A percentile compares a stretch with the other conserved stretches of the same genome.
Conservation (phyloP, 2,329 filamentous ascomycete species). For the Ophiostoma perfectum region DNA sequence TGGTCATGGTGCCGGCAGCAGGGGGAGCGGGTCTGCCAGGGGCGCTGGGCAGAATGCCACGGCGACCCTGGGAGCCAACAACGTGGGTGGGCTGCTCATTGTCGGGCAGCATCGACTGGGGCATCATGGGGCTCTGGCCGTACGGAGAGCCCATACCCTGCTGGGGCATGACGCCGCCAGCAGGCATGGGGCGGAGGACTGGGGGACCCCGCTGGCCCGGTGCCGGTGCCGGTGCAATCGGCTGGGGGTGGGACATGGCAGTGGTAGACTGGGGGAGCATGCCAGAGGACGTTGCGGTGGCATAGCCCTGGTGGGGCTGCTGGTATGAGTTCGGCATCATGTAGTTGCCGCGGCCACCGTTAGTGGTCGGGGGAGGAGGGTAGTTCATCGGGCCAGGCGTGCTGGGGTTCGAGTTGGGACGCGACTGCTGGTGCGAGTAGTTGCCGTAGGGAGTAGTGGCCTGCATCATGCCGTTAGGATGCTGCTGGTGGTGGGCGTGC, state of each 20-base stretch:
- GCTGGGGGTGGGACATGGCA: conserved; percentile 65
- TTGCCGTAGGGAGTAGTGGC: conserved; percentile 48
- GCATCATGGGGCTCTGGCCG: conserved; percentile 52
- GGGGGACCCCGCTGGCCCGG: conserved; percentile 51
- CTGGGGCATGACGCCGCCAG: conserved; percentile 58
- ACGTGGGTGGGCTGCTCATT: conserved; percentile 75
- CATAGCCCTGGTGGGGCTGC: conserved; percentile 50
- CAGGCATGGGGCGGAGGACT: conserved; percentile 64
- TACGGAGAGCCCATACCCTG: conserved; percentile 56
- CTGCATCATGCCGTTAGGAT: conserved; percentile 44
- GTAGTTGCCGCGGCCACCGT: conserved; percentile 46
- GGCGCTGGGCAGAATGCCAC: conserved; percentile 86
- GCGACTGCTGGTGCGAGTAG: conserved; percentile 56
- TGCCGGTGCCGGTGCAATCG: conserved; percentile 66
- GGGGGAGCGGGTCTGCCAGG: conserved; percentile 77
- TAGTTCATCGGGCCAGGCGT: conserved; percentile 57
- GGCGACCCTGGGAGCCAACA: conserved; percentile 86
- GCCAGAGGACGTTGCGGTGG: conserved; percentile 43
- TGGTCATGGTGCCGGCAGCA: conserved; percentile 61
- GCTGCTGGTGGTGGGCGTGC: conserved; percentile 25
- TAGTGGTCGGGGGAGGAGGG: conserved; percentile 42
- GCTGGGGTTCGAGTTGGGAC: conserved; percentile 56
- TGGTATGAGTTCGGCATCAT: conserved; percentile 53
- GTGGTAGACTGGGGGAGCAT: conserved; percentile 65
- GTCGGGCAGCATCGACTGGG: conserved; percentile 51